Evolutionary conservation across 2,329 filamentous ascomycete species (phyloP), one percentile per base, ranked within the genome.

Genomic region (Acephala macrosclerotiorum): DNA sequence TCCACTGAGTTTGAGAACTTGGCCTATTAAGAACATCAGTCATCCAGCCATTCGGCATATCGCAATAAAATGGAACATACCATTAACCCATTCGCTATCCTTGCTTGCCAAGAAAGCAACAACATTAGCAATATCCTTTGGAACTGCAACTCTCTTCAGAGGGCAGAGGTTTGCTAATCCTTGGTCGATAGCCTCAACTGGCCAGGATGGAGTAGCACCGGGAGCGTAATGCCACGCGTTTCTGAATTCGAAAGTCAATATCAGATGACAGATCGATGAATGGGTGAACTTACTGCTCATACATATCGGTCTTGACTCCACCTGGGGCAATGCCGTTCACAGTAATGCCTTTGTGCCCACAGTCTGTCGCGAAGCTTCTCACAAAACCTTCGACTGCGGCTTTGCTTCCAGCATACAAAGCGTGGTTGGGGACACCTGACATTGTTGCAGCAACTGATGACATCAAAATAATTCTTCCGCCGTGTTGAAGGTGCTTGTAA

Each of bases 331-430:
- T 91, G 0, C 84, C 84, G 69, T 91, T 92, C 18, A 85, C 88
- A 0, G 86, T 90, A 74, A 92, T 91, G 63, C 86, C 80, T 72
- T 91, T 83, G 49, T 77, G 76, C 0, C 88, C 89, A 61, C 82
- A 83, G 77, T 89, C 68, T 22, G 61, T 59, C 1, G 91, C 88
- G 78, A 94, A 91, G 70, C 85, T 87, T 76, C 91, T 89, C 72
- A 90, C 88, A 79, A 93, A 91, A 16, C 89, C 89, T 78, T 93
- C 91, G 65, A 93, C 88, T 38, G 91, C 87, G 70, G 89, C 91
- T 82, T 93, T 94, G 77, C 84, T 88, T 16, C 87, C 90, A 18
- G 90, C 90, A 82, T 93, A 93, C 57, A 94, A 83, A 8, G 88
- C 84, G 77, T 93, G 91, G 74, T 89, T 87, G 64, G 88, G 87